Percentiles rank a stretch among this genome's conserved stretches.
Conservation (phyloP, 495 filamentous ascomycete genomes). For the Pseudotulostoma volvatum region DNA sequence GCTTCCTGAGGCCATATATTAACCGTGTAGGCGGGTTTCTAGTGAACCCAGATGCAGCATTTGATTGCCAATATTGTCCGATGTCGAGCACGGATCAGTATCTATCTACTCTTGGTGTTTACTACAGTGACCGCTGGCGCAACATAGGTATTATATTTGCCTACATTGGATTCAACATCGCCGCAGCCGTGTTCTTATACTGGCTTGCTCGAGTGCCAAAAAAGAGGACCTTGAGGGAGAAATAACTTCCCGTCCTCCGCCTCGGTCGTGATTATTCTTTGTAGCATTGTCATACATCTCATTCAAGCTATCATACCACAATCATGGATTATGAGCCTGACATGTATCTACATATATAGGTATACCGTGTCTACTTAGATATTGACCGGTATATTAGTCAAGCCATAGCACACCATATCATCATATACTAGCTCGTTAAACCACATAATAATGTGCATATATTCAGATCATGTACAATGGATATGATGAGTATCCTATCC, state of each 20-base stretch:
- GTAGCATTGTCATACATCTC: too few relatives aligned
- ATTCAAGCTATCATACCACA: too few relatives aligned
- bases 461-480: too few relatives aligned
- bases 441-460: too few relatives aligned
- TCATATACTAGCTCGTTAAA: too few relatives aligned
- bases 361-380: too few relatives aligned
- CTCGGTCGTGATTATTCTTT: neutral
- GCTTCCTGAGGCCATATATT: constrained; percentile 41
- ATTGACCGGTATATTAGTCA: too few relatives aligned
- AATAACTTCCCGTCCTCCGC: neutral
- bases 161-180: constrained; percentile 59
- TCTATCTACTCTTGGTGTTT: constrained; percentile 30
- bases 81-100: constrained; percentile 44
- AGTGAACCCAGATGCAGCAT: constrained; percentile 28
- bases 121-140: constrained; percentile 49
- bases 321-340: too few relatives aligned
- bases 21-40: constrained; percentile 37
- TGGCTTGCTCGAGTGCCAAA: constrained; percentile 69
- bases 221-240: constrained; percentile 22
- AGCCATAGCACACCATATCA: too few relatives aligned
- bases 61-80: constrained; percentile 46
- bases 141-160: constrained; percentile 53
- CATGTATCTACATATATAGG: too few relatives aligned
- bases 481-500: too few relatives aligned
- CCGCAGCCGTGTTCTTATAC: constrained; percentile 53